Conservation (phyloP, 2,329 filamentous ascomycete species). For the Fusarium mexicanum region DNA sequence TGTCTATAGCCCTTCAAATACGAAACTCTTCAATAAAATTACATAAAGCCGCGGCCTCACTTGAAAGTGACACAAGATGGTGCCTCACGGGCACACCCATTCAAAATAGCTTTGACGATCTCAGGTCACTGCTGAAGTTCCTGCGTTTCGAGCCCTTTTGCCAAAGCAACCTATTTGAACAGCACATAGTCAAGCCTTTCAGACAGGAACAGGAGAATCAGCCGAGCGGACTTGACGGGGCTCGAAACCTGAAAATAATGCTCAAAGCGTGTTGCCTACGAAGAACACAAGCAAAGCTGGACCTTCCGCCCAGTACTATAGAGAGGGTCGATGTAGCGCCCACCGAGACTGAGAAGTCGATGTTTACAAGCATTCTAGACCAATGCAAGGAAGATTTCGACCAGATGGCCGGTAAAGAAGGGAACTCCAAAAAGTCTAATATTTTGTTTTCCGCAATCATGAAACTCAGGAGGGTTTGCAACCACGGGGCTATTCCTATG, state of each 20-base stretch:
- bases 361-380: accelerated
- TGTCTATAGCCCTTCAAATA: not conserved
- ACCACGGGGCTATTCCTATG: not conserved
- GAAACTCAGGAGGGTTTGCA: slow-evolving; percentile 9
- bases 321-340: accelerated
- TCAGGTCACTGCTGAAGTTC: not conserved
- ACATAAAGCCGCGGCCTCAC: accelerated
- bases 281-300: accelerated
- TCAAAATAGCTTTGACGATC: not conserved
- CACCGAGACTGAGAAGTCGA: accelerated
- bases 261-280: not conserved
- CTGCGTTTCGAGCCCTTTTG: not conserved
- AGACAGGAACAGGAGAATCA: accelerated
- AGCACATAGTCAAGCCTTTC: not conserved
- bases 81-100: not conserved
- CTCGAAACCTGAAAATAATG: not conserved
- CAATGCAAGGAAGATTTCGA: slow-evolving; percentile 1
- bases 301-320: accelerated
- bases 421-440: not conserved
- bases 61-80: accelerated
- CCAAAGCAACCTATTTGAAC: accelerated
- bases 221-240: accelerated
- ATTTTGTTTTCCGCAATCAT: not conserved
- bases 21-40: not conserved
- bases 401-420: not conserved